Base-by-base conservation (phyloP, 441 rosid genomes). In the Biscutella laevigata region DNA sequence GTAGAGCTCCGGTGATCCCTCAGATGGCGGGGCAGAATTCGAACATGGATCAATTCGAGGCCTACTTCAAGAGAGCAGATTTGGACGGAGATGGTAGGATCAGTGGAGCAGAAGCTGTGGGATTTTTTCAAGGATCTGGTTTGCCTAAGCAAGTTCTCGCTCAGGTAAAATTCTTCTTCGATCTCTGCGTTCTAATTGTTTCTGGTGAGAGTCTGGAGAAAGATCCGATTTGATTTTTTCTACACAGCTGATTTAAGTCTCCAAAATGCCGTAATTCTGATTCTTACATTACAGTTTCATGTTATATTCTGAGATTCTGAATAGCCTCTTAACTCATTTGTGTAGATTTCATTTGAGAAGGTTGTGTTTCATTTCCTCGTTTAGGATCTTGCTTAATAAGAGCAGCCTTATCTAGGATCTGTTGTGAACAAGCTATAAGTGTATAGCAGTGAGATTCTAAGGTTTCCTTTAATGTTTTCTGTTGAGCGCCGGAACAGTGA, bases 71-170 rank as follows among this genome's bases (percentile, higher is more conserved):
- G 76, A 75, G 77, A 71, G 98, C 98, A 43, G 98, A 88, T 88
- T 83, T 92, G 70, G 94, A 92, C 37, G 89, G 96, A 51, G 98
- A 92, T 69, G 98, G 94, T 16, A 69, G 81, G 77, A 83, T 88
- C 74, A 88, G 86, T 72, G 96, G 95, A 59, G 76, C 74, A 53
- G 98, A 92, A 76, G 98, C 96, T 71, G 88, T 86, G 4, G 68
- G 74, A 15, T 88, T 92, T 76, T 86, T 92, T 33, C 89, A 92
- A 70, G 96, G 95, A 67, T 75, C 96, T 69, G 83, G 79, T 68
- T 79, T 92, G 67, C 71, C 95, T 66, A 66, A 88, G 71, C 88
- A 74, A 69, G 91, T 85, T 53, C 96, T 91, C 46, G 94, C 89
- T 54, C 96, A 88, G 95, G 98, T 88, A 0, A 2, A n/a, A 26